A percentile compares a stretch with the other conserved stretches of the same genome.
These are phyloP conservation scores for Fusarium buxicola DNA, from an alignment of 2,329 filamentous ascomycete genomes.

Conservation along the genomic window DNA sequence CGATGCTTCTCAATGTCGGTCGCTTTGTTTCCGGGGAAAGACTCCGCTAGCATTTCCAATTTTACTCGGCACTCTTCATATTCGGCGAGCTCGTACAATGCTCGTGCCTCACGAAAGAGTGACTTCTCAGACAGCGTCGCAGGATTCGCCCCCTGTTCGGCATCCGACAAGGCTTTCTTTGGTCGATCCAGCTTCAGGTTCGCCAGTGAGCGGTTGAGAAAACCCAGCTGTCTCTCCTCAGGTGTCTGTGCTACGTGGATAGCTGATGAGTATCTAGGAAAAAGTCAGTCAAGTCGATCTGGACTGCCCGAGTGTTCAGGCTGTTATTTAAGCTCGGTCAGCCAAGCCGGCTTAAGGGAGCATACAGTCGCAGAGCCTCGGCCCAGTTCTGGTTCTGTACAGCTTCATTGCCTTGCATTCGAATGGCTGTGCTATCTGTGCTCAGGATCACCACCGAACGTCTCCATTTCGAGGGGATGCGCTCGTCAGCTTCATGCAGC, in stretches of 20 bases:
- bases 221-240: constrained; percentile 51
- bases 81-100: constrained; percentile 56
- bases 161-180: constrained; percentile 49
- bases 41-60: constrained; percentile 48
- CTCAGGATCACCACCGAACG: not conserved
- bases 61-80: constrained; percentile 53
- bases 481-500: constrained; percentile 51
- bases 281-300: not conserved
- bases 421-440: constrained; percentile 19
- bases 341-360: not conserved
- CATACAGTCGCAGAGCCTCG: constrained; percentile 49
- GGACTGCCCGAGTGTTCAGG: not conserved
- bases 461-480: constrained; percentile 55
- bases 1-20: constrained; percentile 48
- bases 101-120: constrained; percentile 57
- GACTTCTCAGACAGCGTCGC: constrained; percentile 54
- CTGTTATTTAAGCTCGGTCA: not conserved
- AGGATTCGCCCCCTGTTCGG: constrained; percentile 23
- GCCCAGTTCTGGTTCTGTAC: constrained; percentile 46
- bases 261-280: constrained; percentile 11
- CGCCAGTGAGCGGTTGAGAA: constrained; percentile 52
- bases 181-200: constrained; percentile 48
- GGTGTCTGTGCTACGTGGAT: not conserved
- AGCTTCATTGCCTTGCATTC: constrained; percentile 51
- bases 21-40: constrained; percentile 50